Conservation (phyloP, 2,329 filamentous ascomycete species). For the Clonostachys rhizophaga region DNA sequence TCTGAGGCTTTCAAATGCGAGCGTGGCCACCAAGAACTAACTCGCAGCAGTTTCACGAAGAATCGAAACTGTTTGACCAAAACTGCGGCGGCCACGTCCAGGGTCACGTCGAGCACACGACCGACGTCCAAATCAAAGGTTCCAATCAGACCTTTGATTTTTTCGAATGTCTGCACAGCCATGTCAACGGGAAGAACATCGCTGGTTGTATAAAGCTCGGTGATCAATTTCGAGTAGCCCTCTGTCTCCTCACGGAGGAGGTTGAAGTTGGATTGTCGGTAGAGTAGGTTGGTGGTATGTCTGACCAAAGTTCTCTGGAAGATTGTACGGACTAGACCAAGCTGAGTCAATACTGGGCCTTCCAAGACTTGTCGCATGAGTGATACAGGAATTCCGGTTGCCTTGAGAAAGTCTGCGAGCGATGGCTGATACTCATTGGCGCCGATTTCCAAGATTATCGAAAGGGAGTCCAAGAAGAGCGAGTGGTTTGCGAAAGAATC, state of each 20-base stretch:
- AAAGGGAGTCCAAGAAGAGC: constrained; percentile 78
- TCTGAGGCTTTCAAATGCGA: constrained; percentile 39
- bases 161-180: constrained; percentile 82
- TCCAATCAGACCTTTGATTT: constrained; percentile 89
- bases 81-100: constrained; percentile 92
- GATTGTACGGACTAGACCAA: constrained; percentile 79
- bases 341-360: constrained; percentile 64
- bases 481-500: constrained; percentile 57
- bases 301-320: constrained; percentile 81
- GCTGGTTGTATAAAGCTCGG: constrained; percentile 89
- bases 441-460: constrained; percentile 62
- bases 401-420: constrained; percentile 64
- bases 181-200: constrained; percentile 69
- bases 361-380: constrained; percentile 84
- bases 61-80: constrained; percentile 91
- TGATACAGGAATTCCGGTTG: constrained; percentile 66
- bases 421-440: constrained; percentile 30
- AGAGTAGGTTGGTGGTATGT: constrained; percentile 87
- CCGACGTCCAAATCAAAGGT: constrained; percentile 97
- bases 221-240: constrained; percentile 93
- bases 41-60: constrained; percentile 86
- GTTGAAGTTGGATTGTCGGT: constrained; percentile 96
- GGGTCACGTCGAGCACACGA: constrained; percentile 85
- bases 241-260: constrained; percentile 91
- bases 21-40: constrained; percentile 95